Percentiles rank a stretch among this genome's conserved stretches.
phyloP scores from a whole-genome alignment of 768 basidiomycete species.

The Scleroderma bovista region DNA sequence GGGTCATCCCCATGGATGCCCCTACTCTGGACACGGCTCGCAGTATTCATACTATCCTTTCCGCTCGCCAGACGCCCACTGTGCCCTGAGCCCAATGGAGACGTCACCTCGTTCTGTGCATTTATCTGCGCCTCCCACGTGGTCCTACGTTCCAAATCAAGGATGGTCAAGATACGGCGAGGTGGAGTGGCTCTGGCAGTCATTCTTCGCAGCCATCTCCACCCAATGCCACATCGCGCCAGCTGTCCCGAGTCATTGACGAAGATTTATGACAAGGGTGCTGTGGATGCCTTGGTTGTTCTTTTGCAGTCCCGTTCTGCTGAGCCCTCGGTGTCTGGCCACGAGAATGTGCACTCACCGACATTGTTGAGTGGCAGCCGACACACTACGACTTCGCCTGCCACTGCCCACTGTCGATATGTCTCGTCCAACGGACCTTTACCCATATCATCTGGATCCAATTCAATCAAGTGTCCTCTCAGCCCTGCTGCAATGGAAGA shows the following conservation, averaged over 20 bases:
- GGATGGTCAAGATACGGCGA: slow-evolving; percentile 55
- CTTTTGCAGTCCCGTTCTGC: slow-evolving; percentile 43
- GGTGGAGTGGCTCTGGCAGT: slow-evolving; percentile 57
- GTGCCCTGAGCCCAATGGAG: slow-evolving; percentile 47
- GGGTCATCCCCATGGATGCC: slow-evolving; percentile 40
- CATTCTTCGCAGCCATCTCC: slow-evolving; percentile 72
- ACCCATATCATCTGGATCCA: slow-evolving; percentile 48
- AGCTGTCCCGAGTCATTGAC: slow-evolving; percentile 68
- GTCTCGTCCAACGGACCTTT: slow-evolving; percentile 61
- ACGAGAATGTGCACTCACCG: slow-evolving; percentile 41
- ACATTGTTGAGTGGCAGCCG: slow-evolving; percentile 55
- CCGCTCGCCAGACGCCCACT: slow-evolving; percentile 30
- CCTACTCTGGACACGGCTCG: slow-evolving; percentile 27
- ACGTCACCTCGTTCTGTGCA: slow-evolving; percentile 55
- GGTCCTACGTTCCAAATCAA: slow-evolving; percentile 30
- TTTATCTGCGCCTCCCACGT: slow-evolving; percentile 15
- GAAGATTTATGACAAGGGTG: slow-evolving; percentile 81
- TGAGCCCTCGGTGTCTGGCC: slow-evolving; percentile 22
- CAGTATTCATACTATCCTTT: slow-evolving; percentile 28
- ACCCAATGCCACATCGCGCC: slow-evolving; percentile 51
- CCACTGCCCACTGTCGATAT: slow-evolving; percentile 53
- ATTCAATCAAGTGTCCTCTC: slow-evolving; percentile 58
- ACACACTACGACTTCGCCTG: slow-evolving; percentile 42
- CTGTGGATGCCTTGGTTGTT: slow-evolving; percentile 78
- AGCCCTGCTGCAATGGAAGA: slow-evolving; percentile 62